A percentile compares a stretch with the other conserved stretches of the same genome.
These are phyloP conservation scores for Gossypium anomalum DNA, from an alignment of 345 rosid genomes.

Conservation along the genomic window DNA sequence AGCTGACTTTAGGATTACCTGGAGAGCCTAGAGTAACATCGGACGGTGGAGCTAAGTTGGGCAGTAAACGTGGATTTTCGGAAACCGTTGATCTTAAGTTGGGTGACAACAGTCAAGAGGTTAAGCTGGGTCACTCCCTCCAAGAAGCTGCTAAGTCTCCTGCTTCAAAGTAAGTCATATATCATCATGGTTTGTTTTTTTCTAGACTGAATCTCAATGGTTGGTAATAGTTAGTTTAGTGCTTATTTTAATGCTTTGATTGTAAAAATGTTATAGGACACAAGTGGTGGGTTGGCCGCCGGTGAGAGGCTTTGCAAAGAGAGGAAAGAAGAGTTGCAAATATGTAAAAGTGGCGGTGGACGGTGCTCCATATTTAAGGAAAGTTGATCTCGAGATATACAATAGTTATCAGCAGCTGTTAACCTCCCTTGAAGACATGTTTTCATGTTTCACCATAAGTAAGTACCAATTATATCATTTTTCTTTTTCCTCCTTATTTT, in stretches of 20 bases:
- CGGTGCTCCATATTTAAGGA: constrained; percentile 89
- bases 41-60: background rate
- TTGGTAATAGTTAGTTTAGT: background rate
- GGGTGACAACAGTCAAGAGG: background rate
- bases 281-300: constrained; percentile 96
- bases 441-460: constrained; percentile 60
- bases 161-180: constrained; percentile 29
- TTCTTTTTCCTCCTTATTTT: background rate
- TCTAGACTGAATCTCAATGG: background rate
- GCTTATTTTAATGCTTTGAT: background rate
- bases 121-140: background rate
- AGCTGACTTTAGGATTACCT: constrained; percentile 56
- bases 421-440: constrained; percentile 56
- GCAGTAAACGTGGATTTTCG: constrained; percentile 41
- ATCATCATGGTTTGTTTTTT: background rate
- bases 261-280: constrained; percentile 31
- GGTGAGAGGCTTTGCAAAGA: constrained; percentile 65
- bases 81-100: constrained; percentile 43
- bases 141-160: constrained; percentile 27
- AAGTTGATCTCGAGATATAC: constrained; percentile 71
- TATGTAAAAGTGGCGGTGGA: constrained; percentile 89
- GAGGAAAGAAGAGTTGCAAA: constrained; percentile 9
- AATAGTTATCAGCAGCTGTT: constrained; percentile 58
- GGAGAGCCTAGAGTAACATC: constrained; percentile 29
- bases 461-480: background rate